These are phyloP conservation scores for Neocatenulostroma microsporum DNA, from an alignment of 2,329 filamentous ascomycete species.

Conservation along the genomic window DNA sequence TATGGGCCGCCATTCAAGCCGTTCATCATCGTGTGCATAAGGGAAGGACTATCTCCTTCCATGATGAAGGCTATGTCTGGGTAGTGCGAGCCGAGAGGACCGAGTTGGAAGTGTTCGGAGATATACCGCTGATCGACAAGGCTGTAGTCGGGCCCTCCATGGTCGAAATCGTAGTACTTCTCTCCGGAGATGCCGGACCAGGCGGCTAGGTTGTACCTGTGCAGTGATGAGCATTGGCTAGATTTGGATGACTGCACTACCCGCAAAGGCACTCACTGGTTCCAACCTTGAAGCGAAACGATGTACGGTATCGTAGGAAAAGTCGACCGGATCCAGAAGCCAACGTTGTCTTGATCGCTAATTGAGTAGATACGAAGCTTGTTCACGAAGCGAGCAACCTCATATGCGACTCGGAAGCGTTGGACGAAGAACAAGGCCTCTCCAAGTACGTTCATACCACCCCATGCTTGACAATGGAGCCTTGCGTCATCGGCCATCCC, in stretches of 20 bases:
- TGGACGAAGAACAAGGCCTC: slow-evolving; percentile 39
- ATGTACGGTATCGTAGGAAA: slow-evolving; percentile 53
- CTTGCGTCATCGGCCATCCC: slow-evolving; percentile 27
- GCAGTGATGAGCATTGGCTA: too few relatives aligned
- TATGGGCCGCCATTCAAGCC: slow-evolving; percentile 36
- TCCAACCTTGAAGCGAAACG: slow-evolving; percentile 49
- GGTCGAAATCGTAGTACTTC: slow-evolving; percentile 39
- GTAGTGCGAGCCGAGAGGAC: slow-evolving; percentile 36
- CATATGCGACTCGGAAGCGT: slow-evolving; percentile 18
- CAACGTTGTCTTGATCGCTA: slow-evolving; percentile 53
- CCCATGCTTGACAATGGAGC: slow-evolving; percentile 45
- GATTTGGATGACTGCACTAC: neutral
- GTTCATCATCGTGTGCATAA: slow-evolving; percentile 45
- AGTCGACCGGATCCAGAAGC: slow-evolving; percentile 47
- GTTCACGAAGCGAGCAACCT: slow-evolving; percentile 31
- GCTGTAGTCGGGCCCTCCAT: slow-evolving; percentile 42
- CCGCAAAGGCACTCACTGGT: slow-evolving; percentile 24
- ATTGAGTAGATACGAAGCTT: slow-evolving; percentile 49
- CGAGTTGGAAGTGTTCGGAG: slow-evolving; percentile 47
- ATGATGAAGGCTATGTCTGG: slow-evolving; percentile 44
- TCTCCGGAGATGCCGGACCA: slow-evolving; percentile 52
- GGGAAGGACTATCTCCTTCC: slow-evolving; percentile 48
- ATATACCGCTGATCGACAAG: slow-evolving; percentile 47
- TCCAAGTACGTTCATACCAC: slow-evolving; percentile 46
- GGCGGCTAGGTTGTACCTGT: slow-evolving; percentile 42